Evolutionary conservation across 163 green algal species (phyloP).

Genomic region (Coccomyxa subellipsoidea): DNA sequence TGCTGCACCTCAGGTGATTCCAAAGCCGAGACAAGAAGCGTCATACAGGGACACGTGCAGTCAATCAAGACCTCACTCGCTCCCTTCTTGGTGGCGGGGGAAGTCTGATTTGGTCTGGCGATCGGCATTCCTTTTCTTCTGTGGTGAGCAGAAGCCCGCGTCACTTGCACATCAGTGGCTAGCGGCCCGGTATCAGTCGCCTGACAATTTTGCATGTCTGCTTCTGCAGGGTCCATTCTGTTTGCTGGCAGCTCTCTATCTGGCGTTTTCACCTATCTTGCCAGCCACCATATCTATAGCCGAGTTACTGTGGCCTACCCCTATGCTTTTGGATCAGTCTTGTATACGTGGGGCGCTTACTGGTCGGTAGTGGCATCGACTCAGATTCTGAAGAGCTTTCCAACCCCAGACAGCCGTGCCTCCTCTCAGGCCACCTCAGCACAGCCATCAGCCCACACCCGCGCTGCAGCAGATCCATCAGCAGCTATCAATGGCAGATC

Average conservation of each 20-base stretch:
- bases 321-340: neutral
- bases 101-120: neutral
- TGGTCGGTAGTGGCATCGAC: neutral
- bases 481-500: too few species aligned
- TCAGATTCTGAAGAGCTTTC: neutral
- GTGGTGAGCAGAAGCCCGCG: neutral
- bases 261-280: neutral
- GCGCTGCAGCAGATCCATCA: neutral
- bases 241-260: neutral
- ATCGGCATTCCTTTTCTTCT: neutral
- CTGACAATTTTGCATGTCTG: too few species aligned
- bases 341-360: neutral
- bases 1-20: neutral
- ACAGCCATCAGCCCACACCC: neutral
- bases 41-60: neutral
- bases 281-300: neutral
- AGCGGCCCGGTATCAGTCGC: too few species aligned
- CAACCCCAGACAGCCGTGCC: neutral
- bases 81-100: neutral
- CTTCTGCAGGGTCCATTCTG: neutral
- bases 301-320: neutral
- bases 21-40: neutral
- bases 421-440: neutral
- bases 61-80: neutral
- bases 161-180: too few species aligned